Percentiles rank a stretch among this genome's conserved stretches.
Conservation (phyloP, 2,329 filamentous ascomycete species). For the Epichloe gansuensis region DNA sequence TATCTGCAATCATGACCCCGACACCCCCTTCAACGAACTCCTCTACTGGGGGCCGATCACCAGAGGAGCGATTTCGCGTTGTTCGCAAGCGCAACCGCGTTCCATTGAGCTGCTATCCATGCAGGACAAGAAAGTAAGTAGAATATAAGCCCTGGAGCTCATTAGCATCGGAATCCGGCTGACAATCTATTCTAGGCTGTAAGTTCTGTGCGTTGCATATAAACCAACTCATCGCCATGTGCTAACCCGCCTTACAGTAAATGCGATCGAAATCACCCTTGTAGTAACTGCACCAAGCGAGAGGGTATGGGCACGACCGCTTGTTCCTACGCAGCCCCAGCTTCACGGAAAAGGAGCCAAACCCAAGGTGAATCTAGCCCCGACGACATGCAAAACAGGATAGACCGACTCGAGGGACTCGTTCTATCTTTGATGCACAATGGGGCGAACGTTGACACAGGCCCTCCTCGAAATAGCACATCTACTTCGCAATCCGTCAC, state of each 20-base stretch:
- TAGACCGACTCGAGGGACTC: slow-evolving; percentile 84
- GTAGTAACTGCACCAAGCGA: slow-evolving; percentile 88
- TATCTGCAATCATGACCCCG: slow-evolving; percentile 45
- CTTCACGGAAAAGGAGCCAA: slow-evolving; percentile 60
- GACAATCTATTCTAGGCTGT: slow-evolving; percentile 23
- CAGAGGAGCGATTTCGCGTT: slow-evolving; percentile 75
- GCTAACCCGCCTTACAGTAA: slow-evolving; percentile 44
- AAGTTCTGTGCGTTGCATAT: slow-evolving; percentile 9
- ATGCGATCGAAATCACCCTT: slow-evolving; percentile 84
- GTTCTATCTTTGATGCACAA: slow-evolving; percentile 92
- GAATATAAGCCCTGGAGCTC: neutral
- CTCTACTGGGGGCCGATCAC: slow-evolving; percentile 64
- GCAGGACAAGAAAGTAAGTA: slow-evolving; percentile 75
- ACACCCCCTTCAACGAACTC: slow-evolving; percentile 68
- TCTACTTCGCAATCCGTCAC: slow-evolving; percentile 26
- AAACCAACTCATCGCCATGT: neutral
- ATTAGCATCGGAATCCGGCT: neutral
- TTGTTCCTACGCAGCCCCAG: slow-evolving; percentile 71
- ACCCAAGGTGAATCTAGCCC: slow-evolving; percentile 49
- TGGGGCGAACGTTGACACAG: slow-evolving; percentile 41
- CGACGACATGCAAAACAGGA: slow-evolving; percentile 97
- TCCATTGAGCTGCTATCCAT: slow-evolving; percentile 82
- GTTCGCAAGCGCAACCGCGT: slow-evolving; percentile 87
- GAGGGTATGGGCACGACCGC: slow-evolving; percentile 68
- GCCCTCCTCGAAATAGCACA: slow-evolving; percentile 17